phyloP scores from a whole-genome alignment of 1,284 basidiomycete species.

The Naganishia liquefaciens region DNA sequence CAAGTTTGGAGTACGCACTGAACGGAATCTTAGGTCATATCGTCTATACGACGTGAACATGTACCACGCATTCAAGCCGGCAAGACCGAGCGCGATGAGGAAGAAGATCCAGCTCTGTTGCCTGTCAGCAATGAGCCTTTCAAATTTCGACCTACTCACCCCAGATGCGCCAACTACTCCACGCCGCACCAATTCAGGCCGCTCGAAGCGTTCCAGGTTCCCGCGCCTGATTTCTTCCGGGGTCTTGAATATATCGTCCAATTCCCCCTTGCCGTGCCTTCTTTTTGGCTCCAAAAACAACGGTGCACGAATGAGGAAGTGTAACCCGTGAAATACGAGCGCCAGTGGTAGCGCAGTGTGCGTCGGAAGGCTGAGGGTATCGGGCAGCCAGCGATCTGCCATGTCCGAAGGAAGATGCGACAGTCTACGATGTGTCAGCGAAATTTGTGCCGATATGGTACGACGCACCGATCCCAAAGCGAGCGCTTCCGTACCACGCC shows the following conservation, averaged over 20 bases:
- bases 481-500: conserved; percentile 57
- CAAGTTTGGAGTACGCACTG: neutral
- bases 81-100: conserved; percentile 21
- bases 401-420: conserved; percentile 28
- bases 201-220: conserved; percentile 57
- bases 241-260: conserved; percentile 40
- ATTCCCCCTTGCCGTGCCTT: conserved; percentile 6
- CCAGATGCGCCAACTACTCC: conserved; percentile 12
- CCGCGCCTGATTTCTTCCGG: conserved; percentile 56
- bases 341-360: conserved; percentile 76
- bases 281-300: conserved; percentile 22
- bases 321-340: conserved; percentile 61
- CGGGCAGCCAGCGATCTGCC: conserved; percentile 56
- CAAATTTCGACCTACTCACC: neutral
- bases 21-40: conserved; percentile 30
- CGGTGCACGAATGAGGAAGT: conserved; percentile 31
- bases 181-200: conserved; percentile 54
- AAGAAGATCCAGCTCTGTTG: conserved; percentile 32
- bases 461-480: conserved; percentile 18
- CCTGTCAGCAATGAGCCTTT: neutral
- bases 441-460: neutral
- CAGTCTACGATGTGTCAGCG: conserved; percentile 35
- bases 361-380: conserved; percentile 72
- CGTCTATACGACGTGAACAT: conserved; percentile 33
- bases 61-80: conserved; percentile 27